Evolutionary conservation across 2,329 filamentous ascomycete species (phyloP).

Genomic region (Juglanconis sp.): DNA sequence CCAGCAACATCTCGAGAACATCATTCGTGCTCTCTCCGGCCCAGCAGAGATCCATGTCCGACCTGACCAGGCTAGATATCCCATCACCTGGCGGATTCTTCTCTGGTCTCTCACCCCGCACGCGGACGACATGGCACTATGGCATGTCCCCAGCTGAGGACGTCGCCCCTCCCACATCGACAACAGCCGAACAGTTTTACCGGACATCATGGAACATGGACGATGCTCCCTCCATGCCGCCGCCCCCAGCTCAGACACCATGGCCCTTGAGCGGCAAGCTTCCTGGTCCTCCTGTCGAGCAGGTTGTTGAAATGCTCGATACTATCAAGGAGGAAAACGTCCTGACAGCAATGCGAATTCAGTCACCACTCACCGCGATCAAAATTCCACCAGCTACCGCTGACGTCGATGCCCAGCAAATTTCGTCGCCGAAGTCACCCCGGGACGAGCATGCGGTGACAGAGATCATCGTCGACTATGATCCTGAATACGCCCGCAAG

Average conservation of each 20-base stretch:
- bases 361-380: constrained; percentile 33
- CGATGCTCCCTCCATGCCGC: constrained; percentile 28
- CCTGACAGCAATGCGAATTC: constrained; percentile 53
- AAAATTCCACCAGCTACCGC: constrained; percentile 27
- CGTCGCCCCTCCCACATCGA: constrained; percentile 70
- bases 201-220: constrained; percentile 69
- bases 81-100: constrained; percentile 93
- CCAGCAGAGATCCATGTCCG: constrained; percentile 60
- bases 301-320: constrained; percentile 59
- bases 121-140: constrained; percentile 79
- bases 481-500: constrained; percentile 71
- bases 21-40: constrained; percentile 40
- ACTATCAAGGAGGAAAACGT: constrained; percentile 58
- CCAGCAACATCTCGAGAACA: constrained; percentile 32
- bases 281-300: constrained; percentile 56
- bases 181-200: constrained; percentile 91
- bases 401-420: constrained; percentile 28
- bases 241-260: constrained; percentile 33
- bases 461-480: constrained; percentile 68
- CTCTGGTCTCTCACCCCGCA: constrained; percentile 72
- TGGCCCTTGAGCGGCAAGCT: constrained; percentile 34
- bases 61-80: constrained; percentile 78
- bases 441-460: constrained; percentile 56
- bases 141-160: constrained; percentile 46
- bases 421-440: constrained; percentile 37